These are phyloP conservation scores for Boletus tomentosulus DNA, from an alignment of 768 basidiomycete species.

Conservation along the genomic window DNA sequence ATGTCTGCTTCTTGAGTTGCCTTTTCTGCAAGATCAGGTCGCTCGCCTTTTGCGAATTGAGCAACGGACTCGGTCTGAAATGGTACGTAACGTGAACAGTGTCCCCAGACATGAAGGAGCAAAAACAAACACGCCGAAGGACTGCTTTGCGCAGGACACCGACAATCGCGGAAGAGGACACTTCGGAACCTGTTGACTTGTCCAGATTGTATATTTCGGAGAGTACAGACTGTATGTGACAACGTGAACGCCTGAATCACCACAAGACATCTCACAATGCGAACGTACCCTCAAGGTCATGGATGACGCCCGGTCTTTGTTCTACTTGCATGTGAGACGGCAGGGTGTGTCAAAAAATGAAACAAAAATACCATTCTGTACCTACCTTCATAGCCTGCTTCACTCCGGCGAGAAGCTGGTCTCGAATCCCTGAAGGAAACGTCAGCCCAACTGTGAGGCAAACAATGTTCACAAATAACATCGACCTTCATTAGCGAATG, in stretches of 20 bases:
- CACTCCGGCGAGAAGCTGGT: conserved; percentile 47
- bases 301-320: conserved; percentile 51
- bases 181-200: conserved; percentile 44
- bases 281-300: conserved; percentile 53
- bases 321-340: conserved; percentile 34
- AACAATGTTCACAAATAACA: background rate
- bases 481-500: conserved; percentile 21
- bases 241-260: background rate
- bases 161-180: conserved; percentile 47
- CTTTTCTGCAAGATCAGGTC: conserved; percentile 61
- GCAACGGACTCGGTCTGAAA: conserved; percentile 54
- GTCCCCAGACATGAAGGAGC: background rate
- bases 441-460: background rate
- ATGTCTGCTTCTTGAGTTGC: conserved; percentile 56
- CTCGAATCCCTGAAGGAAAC: conserved; percentile 44
- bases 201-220: conserved; percentile 67
- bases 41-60: conserved; percentile 53
- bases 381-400: conserved; percentile 68
- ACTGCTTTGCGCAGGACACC: conserved; percentile 56
- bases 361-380: background rate
- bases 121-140: conserved; percentile 50
- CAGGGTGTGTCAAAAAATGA: background rate
- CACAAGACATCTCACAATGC: background rate
- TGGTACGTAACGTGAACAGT: conserved; percentile 5
- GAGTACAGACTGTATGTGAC: conserved; percentile 50